A percentile compares a stretch with the other conserved stretches of the same genome.
Evolutionary conservation across 495 filamentous ascomycete species (phyloP).

Genomic region (Hypoxylon subgilvum): DNA sequence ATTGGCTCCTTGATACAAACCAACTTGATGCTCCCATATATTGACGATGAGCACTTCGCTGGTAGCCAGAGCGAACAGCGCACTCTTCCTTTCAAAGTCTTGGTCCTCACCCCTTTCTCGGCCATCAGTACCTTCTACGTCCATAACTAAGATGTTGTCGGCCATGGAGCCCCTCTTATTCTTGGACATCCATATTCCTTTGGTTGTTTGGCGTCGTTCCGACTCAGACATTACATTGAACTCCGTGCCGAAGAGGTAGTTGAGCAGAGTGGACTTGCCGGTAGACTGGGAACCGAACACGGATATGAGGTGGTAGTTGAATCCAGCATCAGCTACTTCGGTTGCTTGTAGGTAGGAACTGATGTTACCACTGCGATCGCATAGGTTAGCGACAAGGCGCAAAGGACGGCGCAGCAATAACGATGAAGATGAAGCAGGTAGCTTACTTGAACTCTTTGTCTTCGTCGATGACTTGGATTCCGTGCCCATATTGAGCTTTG

Average conservation of each 20-base stretch:
- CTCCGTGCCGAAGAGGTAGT: slow-evolving; percentile 91
- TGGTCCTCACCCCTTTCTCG: slow-evolving; percentile 96
- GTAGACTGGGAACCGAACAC: slow-evolving; percentile 99
- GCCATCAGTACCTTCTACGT: slow-evolving; percentile 97
- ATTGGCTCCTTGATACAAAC: slow-evolving; percentile 96
- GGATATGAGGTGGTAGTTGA: slow-evolving; percentile 98
- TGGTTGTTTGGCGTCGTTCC: slow-evolving; percentile 92
- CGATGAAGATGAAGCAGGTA: slow-evolving; percentile 18
- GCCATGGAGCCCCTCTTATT: slow-evolving; percentile 85
- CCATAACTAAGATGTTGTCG: slow-evolving; percentile 98
- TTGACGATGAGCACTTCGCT: slow-evolving; percentile 98
- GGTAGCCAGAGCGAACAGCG: slow-evolving; percentile 93
- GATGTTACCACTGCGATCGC: slow-evolving; percentile 68
- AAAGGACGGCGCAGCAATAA: slow-evolving; percentile 14
- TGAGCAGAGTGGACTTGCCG: slow-evolving; percentile 95
- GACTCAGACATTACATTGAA: slow-evolving; percentile 96
- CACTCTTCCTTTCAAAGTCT: slow-evolving; percentile 97
- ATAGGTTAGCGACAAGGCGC: slow-evolving; percentile 14
- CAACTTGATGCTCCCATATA: slow-evolving; percentile 99
- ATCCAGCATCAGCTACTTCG: slow-evolving; percentile 81
- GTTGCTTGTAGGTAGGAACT: slow-evolving; percentile 79
- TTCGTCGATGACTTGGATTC: slow-evolving; percentile 94
- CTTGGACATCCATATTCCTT: slow-evolving; percentile 99
- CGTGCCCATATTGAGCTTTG: slow-evolving; percentile 80
- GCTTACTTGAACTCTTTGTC: slow-evolving; percentile 94